Conservation (phyloP, 1,139 yeast species). For the Magnusiomyces tetraspermus region DNA sequence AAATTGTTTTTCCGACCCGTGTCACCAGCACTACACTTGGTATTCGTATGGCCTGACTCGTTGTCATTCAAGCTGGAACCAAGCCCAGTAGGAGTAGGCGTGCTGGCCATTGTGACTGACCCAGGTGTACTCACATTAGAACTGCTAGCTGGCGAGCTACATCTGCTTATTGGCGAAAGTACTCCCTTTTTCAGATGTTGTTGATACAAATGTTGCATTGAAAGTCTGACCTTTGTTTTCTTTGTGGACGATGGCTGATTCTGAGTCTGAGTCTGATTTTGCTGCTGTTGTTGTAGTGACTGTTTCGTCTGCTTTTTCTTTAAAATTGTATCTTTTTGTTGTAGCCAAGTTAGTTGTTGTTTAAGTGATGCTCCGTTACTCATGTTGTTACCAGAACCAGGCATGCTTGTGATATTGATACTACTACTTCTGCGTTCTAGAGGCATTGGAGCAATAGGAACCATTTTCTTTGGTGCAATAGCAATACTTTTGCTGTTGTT, state of each 20-base stretch:
- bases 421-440: not conserved
- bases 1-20: too few species aligned
- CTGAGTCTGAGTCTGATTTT: not conserved
- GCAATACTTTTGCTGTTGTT: constrained; percentile 21
- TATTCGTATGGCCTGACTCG: too few species aligned
- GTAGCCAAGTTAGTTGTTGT: not conserved
- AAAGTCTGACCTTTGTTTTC: not conserved
- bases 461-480: constrained; percentile 25
- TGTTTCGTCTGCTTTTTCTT: not conserved
- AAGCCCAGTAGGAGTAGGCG: not conserved
- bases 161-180: too few species aligned
- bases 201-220: not conserved
- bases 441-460: constrained; percentile 20
- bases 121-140: not conserved
- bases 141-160: too few species aligned
- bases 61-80: too few species aligned
- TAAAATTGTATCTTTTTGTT: not conserved
- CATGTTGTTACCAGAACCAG: not conserved
- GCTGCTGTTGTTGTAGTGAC: too few species aligned
- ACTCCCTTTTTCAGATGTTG: not conserved
- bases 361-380: not conserved
- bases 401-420: not conserved
- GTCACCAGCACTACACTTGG: too few species aligned
- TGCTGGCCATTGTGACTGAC: not conserved
- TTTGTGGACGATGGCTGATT: not conserved